Conservation (phyloP, 2,329 filamentous ascomycete genomes). For the Epichloe sp. region DNA sequence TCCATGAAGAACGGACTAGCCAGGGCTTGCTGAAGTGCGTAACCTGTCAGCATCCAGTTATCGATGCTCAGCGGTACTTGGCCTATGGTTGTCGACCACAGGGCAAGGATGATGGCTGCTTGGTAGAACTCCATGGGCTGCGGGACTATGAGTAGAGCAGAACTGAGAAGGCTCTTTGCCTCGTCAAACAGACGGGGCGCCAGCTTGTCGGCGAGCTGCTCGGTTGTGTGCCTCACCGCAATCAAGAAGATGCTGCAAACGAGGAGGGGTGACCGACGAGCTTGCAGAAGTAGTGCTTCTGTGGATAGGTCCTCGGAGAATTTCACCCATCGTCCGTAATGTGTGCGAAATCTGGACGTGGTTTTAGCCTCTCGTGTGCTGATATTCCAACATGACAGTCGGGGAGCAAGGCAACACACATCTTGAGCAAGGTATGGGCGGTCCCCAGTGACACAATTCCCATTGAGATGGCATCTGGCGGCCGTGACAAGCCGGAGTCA, state of each 20-base stretch:
- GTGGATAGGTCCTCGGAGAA: slow-evolving; percentile 10
- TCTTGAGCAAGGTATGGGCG: slow-evolving; percentile 9
- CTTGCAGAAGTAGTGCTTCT: slow-evolving; percentile 4
- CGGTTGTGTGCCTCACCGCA: slow-evolving; percentile 12
- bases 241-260: slow-evolving; percentile 15
- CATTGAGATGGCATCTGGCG: slow-evolving; percentile 10
- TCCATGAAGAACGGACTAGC: slow-evolving; percentile 11
- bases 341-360: slow-evolving; percentile 11
- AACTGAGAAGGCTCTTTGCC: slow-evolving; percentile 9
- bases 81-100: slow-evolving; percentile 17
- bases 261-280: slow-evolving; percentile 10
- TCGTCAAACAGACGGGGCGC: slow-evolving; percentile 14
- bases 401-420: slow-evolving; percentile 8
- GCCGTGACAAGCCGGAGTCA: neutral
- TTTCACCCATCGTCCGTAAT: slow-evolving; percentile 16
- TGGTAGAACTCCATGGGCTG: slow-evolving; percentile 15
- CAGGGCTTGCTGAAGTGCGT: slow-evolving; percentile 14
- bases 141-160: slow-evolving; percentile 7
- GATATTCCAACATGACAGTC: neutral
- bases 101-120: slow-evolving; percentile 11
- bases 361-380: slow-evolving; percentile 1
- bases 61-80: slow-evolving; percentile 16
- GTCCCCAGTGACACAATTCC: slow-evolving; percentile 10
- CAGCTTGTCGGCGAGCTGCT: slow-evolving; percentile 11
- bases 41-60: slow-evolving; percentile 15